phyloP scores from a whole-genome alignment of 129 eudicot genomes.

The Smallanthus sonchifolius region DNA sequence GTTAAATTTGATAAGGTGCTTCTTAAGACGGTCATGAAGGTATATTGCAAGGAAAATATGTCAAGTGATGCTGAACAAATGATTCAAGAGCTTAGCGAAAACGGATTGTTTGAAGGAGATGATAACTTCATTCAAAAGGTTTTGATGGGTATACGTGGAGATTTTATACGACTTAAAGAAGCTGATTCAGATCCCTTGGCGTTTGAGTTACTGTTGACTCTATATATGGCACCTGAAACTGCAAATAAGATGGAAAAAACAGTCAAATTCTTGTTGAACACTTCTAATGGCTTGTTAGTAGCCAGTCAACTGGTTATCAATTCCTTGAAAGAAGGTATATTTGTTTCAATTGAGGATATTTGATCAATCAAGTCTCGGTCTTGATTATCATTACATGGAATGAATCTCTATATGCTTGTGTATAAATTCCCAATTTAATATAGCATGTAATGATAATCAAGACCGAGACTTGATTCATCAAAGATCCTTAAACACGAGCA shows the following conservation, averaged over 20 bases:
- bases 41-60: constrained; percentile 71
- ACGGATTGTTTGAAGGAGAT: constrained; percentile 38
- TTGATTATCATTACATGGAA: too few species aligned
- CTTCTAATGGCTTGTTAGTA: constrained; percentile 52
- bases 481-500: too few species aligned
- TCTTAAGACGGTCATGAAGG: constrained; percentile 50
- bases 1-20: constrained; percentile 75
- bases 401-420: too few species aligned
- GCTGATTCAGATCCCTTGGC: constrained; percentile 48
- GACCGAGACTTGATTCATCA: too few species aligned
- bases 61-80: constrained; percentile 51
- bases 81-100: constrained; percentile 43
- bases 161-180: constrained; percentile 22
- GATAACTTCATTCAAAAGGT: constrained; percentile 40
- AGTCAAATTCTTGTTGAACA: constrained; percentile 43
- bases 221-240: constrained; percentile 46
- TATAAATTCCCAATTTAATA: too few species aligned
- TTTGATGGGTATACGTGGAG: constrained; percentile 39
- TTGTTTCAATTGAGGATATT: constrained; percentile 1
- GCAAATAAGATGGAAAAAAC: constrained; percentile 35
- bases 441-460: too few species aligned
- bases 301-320: constrained; percentile 57
- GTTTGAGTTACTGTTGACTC: constrained; percentile 51
- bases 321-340: constrained; percentile 55
- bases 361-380: too few species aligned